Evolutionary conservation across 2,329 filamentous ascomycete genomes (phyloP), one percentile per base, ranked within the genome.

Genomic region (Aureobasidium sp.): DNA sequence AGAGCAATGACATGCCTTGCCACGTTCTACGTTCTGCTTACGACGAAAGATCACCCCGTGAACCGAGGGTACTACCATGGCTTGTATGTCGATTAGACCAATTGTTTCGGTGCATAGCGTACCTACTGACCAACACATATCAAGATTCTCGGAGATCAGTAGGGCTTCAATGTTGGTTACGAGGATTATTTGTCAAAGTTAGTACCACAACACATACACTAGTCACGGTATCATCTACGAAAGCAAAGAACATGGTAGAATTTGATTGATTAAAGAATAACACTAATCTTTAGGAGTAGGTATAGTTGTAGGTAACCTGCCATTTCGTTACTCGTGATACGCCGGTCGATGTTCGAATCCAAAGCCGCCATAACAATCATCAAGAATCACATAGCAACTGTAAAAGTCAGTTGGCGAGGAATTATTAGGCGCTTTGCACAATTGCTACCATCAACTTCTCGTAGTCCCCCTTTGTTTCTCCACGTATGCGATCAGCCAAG

Each of bases 401-500:
- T 37, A 33, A 55, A 5, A 21, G 27, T 55, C 27, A 55, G 51
- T 43, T 10, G 25, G 11, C n/a, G 21, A 37, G 11, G 10, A 11
- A 27, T 38, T 17, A 21, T 31, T 57, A 62, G 49, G 62, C 62
- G 33, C 62, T 64, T 46, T 62, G 38, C 27, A 68, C 64, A 65
- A 67, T 66, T 54, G 87, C 90, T 65, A 95, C 74, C 82, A 96
- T 79, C 68, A 93, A 74, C 66, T 76, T 82, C 75, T 89, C 80
- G 67, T 94, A 95, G 73, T 96, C 87, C 4, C 91, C 89, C 63
- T 87, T 89, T 5, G 90, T 95, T 78, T 97, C 93, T 2, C 86
- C 84, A 69, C 83, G 83, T 68, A 97, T 88, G 50, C 90, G 80
- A 60, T 78, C 78, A 11, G 82, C 79, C 60, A 97, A 74, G 64